Evolutionary conservation across 2,329 filamentous ascomycete species (phyloP).

Genomic region (Exophiala sp.): DNA sequence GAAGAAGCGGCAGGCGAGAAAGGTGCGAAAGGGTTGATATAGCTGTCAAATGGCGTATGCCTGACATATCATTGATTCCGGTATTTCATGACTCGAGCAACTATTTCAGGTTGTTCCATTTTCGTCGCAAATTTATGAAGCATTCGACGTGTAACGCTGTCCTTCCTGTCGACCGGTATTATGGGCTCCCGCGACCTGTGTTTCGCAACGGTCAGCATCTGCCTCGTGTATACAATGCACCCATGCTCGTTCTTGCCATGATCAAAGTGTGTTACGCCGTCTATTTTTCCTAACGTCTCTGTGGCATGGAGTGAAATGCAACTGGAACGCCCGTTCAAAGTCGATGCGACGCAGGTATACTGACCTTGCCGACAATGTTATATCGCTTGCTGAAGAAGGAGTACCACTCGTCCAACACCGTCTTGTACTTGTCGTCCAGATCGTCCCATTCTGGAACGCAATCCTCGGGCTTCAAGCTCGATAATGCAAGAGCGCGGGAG

Average conservation of each 20-base stretch:
- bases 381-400: constrained; percentile 97
- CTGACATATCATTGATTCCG: neutral
- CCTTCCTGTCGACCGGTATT: constrained; percentile 15
- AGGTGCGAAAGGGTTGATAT: constrained; percentile 52
- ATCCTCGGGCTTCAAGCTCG: constrained; percentile 81
- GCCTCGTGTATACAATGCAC: neutral
- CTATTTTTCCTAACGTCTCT: too few species aligned
- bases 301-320: neutral
- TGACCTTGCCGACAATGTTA: constrained; percentile 62
- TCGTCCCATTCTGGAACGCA: constrained; percentile 79
- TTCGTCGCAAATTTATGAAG: neutral
- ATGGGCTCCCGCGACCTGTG: constrained; percentile 24
- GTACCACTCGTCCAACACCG: constrained; percentile 83
- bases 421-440: constrained; percentile 79
- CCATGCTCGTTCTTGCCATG: too few species aligned
- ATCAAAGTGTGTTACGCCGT: too few species aligned
- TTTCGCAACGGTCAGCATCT: constrained; percentile 6
- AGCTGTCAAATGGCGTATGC: neutral
- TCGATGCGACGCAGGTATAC: constrained; percentile 12
- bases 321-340: constrained; percentile 6
- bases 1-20: constrained; percentile 74
- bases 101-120: neutral
- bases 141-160: neutral
- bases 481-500: constrained; percentile 83
- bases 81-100: neutral